Evolutionary conservation across 2,329 filamentous ascomycete genomes (phyloP).

Genomic region (Davidsoniella eucalypti): DNA sequence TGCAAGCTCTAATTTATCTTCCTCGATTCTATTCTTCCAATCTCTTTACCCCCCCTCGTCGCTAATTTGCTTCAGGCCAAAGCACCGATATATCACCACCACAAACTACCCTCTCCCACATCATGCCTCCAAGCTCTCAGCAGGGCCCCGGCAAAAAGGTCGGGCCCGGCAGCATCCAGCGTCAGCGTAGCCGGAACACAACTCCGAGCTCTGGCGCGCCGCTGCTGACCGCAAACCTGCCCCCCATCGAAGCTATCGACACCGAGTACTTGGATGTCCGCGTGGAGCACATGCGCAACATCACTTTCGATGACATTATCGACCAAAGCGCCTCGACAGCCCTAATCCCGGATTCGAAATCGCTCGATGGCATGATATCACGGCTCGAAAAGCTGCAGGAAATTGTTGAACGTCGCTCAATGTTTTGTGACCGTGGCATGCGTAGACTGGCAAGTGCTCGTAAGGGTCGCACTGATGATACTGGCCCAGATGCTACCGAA

Average conservation of each 20-base stretch:
- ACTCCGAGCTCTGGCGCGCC: slow-evolving; percentile 42
- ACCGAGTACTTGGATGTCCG: slow-evolving; percentile 52
- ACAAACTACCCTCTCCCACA: slow-evolving; percentile 11
- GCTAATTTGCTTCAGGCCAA: too few species aligned
- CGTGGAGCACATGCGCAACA: slow-evolving; percentile 40
- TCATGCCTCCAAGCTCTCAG: slow-evolving; percentile 42
- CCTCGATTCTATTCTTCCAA: background rate
- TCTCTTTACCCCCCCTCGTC: background rate
- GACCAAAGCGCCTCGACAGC: slow-evolving; percentile 42
- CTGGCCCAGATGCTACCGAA: slow-evolving; percentile 27
- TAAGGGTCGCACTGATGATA: slow-evolving; percentile 43
- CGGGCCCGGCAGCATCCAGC: slow-evolving; percentile 40
- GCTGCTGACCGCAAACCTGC: slow-evolving; percentile 27
- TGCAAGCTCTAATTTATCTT: too few species aligned
- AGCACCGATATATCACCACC: background rate
- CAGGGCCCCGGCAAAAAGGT: slow-evolving; percentile 52
- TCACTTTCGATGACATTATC: slow-evolving; percentile 53
- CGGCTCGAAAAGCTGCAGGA: slow-evolving; percentile 48
- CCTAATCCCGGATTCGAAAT: slow-evolving; percentile 45
- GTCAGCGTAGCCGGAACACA: slow-evolving; percentile 60
- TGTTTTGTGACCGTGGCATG: slow-evolving; percentile 58
- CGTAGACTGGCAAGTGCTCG: slow-evolving; percentile 48
- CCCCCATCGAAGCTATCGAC: slow-evolving; percentile 36
- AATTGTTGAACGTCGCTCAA: slow-evolving; percentile 49
- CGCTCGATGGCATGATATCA: slow-evolving; percentile 45